Evolutionary conservation across 345 rosid species (phyloP).

Genomic region (Melastoma malabathricum): DNA sequence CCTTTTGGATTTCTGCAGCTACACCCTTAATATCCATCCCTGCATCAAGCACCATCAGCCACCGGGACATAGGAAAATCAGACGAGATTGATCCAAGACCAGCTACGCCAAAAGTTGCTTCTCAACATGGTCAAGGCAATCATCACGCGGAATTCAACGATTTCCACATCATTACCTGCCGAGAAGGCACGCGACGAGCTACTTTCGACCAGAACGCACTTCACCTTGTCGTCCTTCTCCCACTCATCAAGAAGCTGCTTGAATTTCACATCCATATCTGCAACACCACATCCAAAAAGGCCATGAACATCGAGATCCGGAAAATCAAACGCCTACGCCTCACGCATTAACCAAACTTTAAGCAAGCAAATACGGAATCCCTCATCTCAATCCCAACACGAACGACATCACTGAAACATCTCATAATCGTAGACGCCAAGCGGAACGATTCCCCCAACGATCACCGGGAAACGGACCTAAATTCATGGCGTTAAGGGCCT

Average conservation of each 20-base stretch:
- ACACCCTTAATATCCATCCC: slow-evolving; percentile 37
- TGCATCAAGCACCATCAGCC: slow-evolving; percentile 10
- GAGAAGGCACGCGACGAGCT: slow-evolving; percentile 76
- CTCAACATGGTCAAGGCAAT: no score
- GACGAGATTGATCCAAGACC: no score
- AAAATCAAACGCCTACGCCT: neutral
- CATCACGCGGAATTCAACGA: neutral
- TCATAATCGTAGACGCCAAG: neutral
- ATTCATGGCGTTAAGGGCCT: slow-evolving; percentile 95
- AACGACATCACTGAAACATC: no score
- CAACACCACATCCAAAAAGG: neutral
- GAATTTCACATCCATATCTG: slow-evolving; percentile 76
- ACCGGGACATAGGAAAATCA: no score
- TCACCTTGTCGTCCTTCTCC: slow-evolving; percentile 67
- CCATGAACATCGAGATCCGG: neutral
- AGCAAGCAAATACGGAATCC: no score
- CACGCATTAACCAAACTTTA: no score
- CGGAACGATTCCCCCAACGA: no score
- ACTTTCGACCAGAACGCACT: slow-evolving; percentile 70
- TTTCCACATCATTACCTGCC: slow-evolving; percentile 38
- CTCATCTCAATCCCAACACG: no score
- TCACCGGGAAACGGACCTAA: slow-evolving; percentile 25
- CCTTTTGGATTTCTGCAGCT: slow-evolving; percentile 32
- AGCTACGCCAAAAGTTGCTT: no score
- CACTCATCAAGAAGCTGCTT: slow-evolving; percentile 70